A percentile compares a stretch with the other conserved stretches of the same genome.
Conservation (phyloP, 2,329 filamentous ascomycete genomes). For the Penicillium sp. region DNA sequence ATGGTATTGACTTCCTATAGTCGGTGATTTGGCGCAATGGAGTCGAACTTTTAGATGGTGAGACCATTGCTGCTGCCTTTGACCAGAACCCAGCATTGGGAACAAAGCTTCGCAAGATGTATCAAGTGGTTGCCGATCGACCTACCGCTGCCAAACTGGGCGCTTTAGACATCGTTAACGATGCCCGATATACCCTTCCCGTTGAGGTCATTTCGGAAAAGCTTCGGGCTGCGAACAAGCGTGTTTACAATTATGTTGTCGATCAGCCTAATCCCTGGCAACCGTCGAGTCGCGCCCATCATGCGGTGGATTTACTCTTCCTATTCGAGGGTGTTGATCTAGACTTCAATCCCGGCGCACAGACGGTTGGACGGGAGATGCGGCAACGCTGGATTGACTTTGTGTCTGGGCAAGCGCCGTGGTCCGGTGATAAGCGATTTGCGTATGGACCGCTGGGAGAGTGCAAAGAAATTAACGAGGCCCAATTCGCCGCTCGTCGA, state of each 20-base stretch:
- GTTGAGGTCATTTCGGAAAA: slow-evolving; percentile 33
- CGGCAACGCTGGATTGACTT: slow-evolving; percentile 45
- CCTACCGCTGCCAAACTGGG: slow-evolving; percentile 43
- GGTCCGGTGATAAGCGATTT: slow-evolving; percentile 32
- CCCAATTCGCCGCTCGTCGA: slow-evolving; percentile 35
- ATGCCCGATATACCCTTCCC: slow-evolving; percentile 31
- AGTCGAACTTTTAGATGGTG: slow-evolving; percentile 36
- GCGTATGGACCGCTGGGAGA: slow-evolving; percentile 45
- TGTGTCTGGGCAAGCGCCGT: slow-evolving; percentile 37
- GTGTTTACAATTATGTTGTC: slow-evolving; percentile 43
- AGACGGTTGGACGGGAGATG: slow-evolving; percentile 37
- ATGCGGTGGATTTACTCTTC: slow-evolving; percentile 50
- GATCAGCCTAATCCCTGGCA: slow-evolving; percentile 53
- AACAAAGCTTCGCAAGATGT: slow-evolving; percentile 37
- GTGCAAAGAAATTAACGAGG: slow-evolving; percentile 31
- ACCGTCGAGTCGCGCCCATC: slow-evolving; percentile 46
- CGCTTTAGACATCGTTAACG: slow-evolving; percentile 38
- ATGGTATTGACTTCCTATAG: slow-evolving; percentile 21
- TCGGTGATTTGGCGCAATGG: slow-evolving; percentile 49
- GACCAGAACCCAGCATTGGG: slow-evolving; percentile 30
- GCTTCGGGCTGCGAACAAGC: slow-evolving; percentile 22
- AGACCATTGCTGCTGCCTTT: slow-evolving; percentile 38
- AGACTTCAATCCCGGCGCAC: slow-evolving; percentile 34
- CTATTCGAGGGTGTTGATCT: slow-evolving; percentile 46
- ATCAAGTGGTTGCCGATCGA: slow-evolving; percentile 43